Evolutionary conservation across 805 yeast genomes (phyloP), one percentile per base, ranked within the genome.

Genomic region (Monosporozyma servazzii): DNA sequence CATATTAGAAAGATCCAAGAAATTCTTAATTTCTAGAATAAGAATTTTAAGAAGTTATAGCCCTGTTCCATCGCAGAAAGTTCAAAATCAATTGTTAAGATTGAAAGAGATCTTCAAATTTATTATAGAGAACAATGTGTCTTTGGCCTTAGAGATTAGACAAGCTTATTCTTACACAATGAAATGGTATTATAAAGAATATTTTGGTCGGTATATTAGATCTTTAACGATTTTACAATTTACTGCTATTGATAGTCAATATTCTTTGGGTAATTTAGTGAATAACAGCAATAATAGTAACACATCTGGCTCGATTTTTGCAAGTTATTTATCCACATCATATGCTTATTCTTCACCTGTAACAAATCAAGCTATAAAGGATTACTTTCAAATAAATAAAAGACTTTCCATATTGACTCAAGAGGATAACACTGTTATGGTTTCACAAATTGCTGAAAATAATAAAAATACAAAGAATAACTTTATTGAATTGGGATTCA

Each of bases 151-250:
- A 15, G 93, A 88, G 61, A 74, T 93, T 40, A 76, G 81, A 50
- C 77, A 78, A 59, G 98, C 97, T 0, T 93, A 93, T 65, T 71
- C 82, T 18, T 82, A 81, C 60, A 91, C 98, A 2, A 90, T 93
- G 87, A 74, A 79, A 60, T 93, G 99, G 99, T 93, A 91, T 70
- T 93, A 93, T 65, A 74, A 77, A 52, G 77, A 84, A 51, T 79
- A 86, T 58, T 91, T 90, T 62, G 81, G 83, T 17, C 79, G 89
- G 55, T 90, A 89, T 68, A 67, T 83, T 39, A 79, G 82, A 54
- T 81, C 95, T 0, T 67, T 90, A 48, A 86, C 86, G 53, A 80
- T 80, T 56, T 66, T 88, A 53, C 78, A 76, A 43, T 56, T 82
- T 17, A 73, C 75, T 48, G 68, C 69, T 21, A 77, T 84, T 8